Conservation (phyloP, 176 grass and related monocot species). For the Bonia amplexicaulis region DNA sequence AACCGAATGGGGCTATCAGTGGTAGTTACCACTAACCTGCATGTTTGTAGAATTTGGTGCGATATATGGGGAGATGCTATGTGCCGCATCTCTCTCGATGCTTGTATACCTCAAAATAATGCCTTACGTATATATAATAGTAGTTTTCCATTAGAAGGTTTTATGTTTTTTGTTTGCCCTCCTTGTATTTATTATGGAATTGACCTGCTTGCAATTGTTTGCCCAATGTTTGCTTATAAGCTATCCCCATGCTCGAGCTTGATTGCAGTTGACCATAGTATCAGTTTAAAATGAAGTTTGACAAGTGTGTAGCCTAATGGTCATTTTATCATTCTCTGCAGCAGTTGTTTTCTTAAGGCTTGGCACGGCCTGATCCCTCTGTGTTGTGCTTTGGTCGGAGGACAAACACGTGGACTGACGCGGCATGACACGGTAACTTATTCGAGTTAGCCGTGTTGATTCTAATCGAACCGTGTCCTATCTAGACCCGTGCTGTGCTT, state of each 20-base stretch:
- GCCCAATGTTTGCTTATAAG: background rate
- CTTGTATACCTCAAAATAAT: background rate
- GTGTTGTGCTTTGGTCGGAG: no score
- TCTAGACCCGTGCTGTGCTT: no score
- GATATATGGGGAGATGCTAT: background rate
- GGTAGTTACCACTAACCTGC: background rate
- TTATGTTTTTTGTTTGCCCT: background rate
- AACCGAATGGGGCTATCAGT: conserved; percentile 19
- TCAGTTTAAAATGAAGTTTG: background rate
- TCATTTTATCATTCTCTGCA: background rate
- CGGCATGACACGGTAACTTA: no score
- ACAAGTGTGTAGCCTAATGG: background rate
- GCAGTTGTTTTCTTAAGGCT: background rate
- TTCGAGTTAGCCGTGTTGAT: no score
- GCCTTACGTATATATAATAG: background rate
- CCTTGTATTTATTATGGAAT: background rate
- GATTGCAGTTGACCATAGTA: background rate
- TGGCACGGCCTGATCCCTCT: no score
- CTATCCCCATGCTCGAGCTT: background rate
- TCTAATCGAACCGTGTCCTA: no score
- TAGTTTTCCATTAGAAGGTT: background rate
- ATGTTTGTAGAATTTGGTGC: background rate
- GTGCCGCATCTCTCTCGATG: background rate
- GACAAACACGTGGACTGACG: no score
- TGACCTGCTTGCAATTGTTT: background rate